Conservation (phyloP, 2,329 filamentous ascomycete species). For the Aspergillus fischeri region DNA sequence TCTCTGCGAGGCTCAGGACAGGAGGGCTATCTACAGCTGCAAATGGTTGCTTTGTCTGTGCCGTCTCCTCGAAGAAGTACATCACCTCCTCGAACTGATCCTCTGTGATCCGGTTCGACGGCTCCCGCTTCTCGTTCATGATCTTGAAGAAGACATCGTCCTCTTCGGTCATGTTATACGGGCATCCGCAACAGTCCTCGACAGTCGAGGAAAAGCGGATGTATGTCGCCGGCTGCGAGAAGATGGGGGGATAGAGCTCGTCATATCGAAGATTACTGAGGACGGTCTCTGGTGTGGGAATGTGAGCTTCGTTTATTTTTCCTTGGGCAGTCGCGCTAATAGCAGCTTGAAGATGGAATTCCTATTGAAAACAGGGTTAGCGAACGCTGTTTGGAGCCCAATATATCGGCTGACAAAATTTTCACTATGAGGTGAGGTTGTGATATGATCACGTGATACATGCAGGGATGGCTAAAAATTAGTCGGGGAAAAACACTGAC, state of each 20-base stretch:
- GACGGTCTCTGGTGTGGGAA: conserved; percentile 63
- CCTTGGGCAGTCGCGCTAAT: conserved; percentile 60
- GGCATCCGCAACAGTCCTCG: conserved; percentile 84
- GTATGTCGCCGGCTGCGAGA: conserved; percentile 83
- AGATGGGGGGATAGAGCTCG: conserved; percentile 73
- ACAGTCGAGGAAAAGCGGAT: conserved; percentile 98
- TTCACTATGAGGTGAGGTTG: conserved; percentile 27
- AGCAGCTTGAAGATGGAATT: conserved; percentile 91
- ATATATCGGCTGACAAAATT: conserved; percentile 23
- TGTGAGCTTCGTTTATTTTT: conserved; percentile 61
- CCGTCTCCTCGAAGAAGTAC: conserved; percentile 89
- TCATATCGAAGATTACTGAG: conserved; percentile 74
- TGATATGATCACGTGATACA: conserved; percentile 37
- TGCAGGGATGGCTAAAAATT: conserved; percentile 31
- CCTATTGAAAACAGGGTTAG: conserved; percentile 50
- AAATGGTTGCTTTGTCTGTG: conserved; percentile 77
- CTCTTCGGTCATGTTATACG: conserved; percentile 92
- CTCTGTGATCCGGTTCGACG: conserved; percentile 67
- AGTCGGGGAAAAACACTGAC: conserved; percentile 58
- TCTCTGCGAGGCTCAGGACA: conserved; percentile 67
- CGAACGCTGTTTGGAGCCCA: conserved; percentile 12
- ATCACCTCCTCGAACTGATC: conserved; percentile 92
- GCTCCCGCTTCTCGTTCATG: conserved; percentile 73
- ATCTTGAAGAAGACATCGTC: conserved; percentile 80
- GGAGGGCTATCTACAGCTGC: conserved; percentile 86